Evolutionary conservation across 1,139 yeast genomes (phyloP).

Genomic region (Suhomyces kunorum): DNA sequence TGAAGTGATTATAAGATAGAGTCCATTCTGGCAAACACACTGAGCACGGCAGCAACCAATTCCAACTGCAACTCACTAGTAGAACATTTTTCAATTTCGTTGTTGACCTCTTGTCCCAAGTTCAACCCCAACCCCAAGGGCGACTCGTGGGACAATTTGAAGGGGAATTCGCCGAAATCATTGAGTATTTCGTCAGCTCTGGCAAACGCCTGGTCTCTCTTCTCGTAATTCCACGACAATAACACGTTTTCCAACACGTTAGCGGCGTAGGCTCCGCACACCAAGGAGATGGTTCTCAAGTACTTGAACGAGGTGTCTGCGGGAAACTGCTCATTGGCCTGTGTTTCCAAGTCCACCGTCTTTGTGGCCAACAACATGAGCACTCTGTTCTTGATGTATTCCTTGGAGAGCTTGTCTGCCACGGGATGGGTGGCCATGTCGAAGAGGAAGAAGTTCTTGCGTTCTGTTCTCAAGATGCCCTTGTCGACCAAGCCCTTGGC

Average conservation of each 20-base stretch:
- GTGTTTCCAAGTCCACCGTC: slow-evolving; percentile 55
- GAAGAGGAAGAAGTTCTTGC: slow-evolving; percentile 88
- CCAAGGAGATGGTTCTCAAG: slow-evolving; percentile 78
- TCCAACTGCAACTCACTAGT: slow-evolving; percentile 71
- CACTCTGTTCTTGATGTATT: slow-evolving; percentile 75
- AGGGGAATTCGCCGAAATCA: slow-evolving; percentile 88
- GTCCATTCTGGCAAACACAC: slow-evolving; percentile 63
- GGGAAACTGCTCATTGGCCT: slow-evolving; percentile 64
- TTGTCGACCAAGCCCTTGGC: slow-evolving; percentile 97
- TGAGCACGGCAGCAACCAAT: slow-evolving; percentile 83
- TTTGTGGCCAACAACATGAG: slow-evolving; percentile 70
- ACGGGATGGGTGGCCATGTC: slow-evolving; percentile 99
- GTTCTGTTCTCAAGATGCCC: slow-evolving; percentile 94
- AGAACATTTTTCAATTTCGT: slow-evolving; percentile 65
- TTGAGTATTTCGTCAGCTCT: slow-evolving; percentile 87
- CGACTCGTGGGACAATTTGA: slow-evolving; percentile 53
- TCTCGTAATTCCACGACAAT: slow-evolving; percentile 76
- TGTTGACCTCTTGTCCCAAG: slow-evolving; percentile 63
- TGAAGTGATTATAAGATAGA: slow-evolving; percentile 36
- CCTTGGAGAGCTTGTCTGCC: slow-evolving; percentile 78
- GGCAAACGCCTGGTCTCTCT: slow-evolving; percentile 88
- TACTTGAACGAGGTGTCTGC: slow-evolving; percentile 66
- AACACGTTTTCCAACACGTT: slow-evolving; percentile 92
- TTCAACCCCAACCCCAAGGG: slow-evolving; percentile 77
- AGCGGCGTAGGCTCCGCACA: slow-evolving; percentile 92